Evolutionary conservation across 768 basidiomycete species (phyloP), one percentile per base, ranked within the genome.

Genomic region (Suillus subluteus): DNA sequence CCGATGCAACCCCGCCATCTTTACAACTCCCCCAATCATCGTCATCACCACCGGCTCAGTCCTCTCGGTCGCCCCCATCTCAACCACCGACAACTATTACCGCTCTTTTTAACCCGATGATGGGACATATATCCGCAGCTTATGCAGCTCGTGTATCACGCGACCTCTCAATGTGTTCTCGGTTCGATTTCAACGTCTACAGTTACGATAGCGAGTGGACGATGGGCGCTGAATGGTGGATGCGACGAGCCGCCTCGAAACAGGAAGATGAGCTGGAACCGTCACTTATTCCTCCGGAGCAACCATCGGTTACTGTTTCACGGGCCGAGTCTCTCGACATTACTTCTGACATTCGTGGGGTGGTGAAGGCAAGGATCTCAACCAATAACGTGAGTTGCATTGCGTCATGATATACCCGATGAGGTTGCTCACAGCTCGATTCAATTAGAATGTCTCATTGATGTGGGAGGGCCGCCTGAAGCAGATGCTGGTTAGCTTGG

Each of bases 191-290:
- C 80, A 99, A 99, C 73, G 87, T 96, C 35, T 98, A 98, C 75
- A 96, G 94, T 78, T 98, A 95, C 77, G 95, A 97, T 71, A 96
- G 94, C 77, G 96, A 98, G 76, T 92, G 96, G 91, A 91, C 94
- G 12, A 87, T 98, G 81, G 97, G 97, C 3, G 91, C 92, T 1
- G 96, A 98, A 76, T 98, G 95, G 94, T 98, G 95, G 95, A 85
- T 95, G 74, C 86, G 95, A 26, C 86, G 88, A 30, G 67, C 73
- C 9, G 62, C 62, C 40, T 64, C 66, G 16, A 71, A 75, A 16
- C 54, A 46, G 4, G 68, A 72, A 46, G 16, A 63, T 48, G 21
- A 62, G 58, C 23, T 26, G 48, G 55, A 67, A 30, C 52, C 41
- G 6, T 43, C 58, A 7, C 16, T 50, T 1, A 41, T 61, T 52